Base-by-base conservation (phyloP, 176 grass and related monocot genomes). In the Bothriochloa decipiens region DNA sequence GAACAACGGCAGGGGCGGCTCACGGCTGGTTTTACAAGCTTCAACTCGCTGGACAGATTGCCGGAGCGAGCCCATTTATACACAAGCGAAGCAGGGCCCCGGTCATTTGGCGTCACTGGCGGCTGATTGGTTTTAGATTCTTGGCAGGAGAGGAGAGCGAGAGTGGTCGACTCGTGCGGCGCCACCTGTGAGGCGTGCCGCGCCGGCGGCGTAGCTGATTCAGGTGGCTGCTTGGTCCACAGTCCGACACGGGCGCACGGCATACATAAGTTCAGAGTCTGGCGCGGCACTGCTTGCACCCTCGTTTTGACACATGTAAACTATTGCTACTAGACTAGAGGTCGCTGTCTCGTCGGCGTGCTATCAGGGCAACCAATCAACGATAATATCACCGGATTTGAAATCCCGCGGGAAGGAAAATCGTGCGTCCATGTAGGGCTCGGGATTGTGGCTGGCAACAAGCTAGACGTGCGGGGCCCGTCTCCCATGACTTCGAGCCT, bases 171-270 rank as follows among this genome's bases (percentile, higher is more conserved):
- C 52, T 40, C 12, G 36, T 42, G 76, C n/a, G 65, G 11, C 7
- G 46, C 32, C 79, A 82, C 49, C 47, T 47, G 45, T 81, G 64
- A 68, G 78, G 63, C n/a, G 63, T 40, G 75, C 22, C 1, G 22
- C 11, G 3, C 43, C 43, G 43, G 36, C n/a, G 57, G 14, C 39
- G 37, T 12, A n/a, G 41, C 45, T 18, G 32, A 5, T 49, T 27
- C 23, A 29, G 41, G 70, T 6, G 4, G 39, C 37, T n/a, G 68
- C 37, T 71, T 71, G 20, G 6, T 71, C 68, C 2, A 4, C 1
- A 68, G 37, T 25, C 72, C 15, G 72, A 14, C 43, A 47, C 70
- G 70, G 70, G 13, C 23, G 9, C 0, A 1, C 35, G 35, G 3
- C n/a, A n/a, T n/a, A n/a, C n/a, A n/a, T n/a, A n/a, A n/a, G n/a